These are phyloP conservation scores for Ganoderma sinense DNA, from an alignment of 1,284 basidiomycete genomes.

Conservation along the genomic window DNA sequence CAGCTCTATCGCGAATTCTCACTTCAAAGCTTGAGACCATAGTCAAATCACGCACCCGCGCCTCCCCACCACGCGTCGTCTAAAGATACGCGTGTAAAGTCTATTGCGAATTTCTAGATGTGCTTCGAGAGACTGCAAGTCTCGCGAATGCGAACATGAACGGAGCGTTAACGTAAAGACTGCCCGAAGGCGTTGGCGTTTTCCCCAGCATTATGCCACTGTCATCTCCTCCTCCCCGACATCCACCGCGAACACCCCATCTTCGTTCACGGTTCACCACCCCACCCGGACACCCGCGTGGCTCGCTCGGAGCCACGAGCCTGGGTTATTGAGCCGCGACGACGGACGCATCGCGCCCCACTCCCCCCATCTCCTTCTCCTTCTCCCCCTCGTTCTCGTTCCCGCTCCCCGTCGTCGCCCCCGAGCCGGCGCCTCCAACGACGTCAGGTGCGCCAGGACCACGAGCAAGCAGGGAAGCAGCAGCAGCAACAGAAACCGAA, in stretches of 20 bases:
- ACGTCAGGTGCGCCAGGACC: not conserved
- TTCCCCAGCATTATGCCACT: not conserved
- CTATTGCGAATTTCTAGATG: not conserved
- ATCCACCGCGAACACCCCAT: not conserved
- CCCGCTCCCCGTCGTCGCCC: not conserved
- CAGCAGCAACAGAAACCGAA: not conserved
- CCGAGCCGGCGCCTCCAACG: not conserved
- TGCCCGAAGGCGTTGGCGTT: not conserved
- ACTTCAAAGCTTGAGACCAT: not conserved
- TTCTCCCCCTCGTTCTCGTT: too few species aligned
- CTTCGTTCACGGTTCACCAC: too few species aligned
- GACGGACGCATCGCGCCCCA: constrained; percentile 19
- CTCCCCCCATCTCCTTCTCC: not conserved
- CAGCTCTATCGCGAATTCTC: not conserved
- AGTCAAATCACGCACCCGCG: not conserved
- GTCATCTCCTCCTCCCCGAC: not conserved
- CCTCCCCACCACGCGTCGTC: not conserved
- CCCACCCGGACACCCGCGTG: constrained; percentile 10
- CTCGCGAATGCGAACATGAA: not conserved
- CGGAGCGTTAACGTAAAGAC: not conserved
- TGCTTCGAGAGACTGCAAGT: not conserved
- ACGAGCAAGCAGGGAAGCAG: not conserved
- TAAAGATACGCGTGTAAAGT: not conserved
- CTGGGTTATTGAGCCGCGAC: constrained; percentile 46
- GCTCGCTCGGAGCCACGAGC: constrained; percentile 34